phyloP scores from a whole-genome alignment of 306 rosid species.

The Pueraria montana region DNA sequence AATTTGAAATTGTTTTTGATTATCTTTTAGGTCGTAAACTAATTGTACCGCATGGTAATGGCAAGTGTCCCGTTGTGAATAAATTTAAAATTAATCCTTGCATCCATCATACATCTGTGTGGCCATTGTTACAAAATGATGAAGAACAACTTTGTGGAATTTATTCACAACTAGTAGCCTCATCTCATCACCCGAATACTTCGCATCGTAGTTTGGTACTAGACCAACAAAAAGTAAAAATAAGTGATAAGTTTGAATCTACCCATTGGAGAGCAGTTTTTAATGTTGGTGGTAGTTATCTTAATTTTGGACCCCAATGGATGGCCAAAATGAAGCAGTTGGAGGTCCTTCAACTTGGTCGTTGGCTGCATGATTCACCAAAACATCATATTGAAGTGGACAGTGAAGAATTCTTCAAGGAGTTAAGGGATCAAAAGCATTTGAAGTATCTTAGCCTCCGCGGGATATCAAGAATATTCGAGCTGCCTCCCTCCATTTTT shows the following conservation, averaged over 20 bases:
- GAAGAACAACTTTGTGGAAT: not conserved
- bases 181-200: not conserved
- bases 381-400: slow-evolving; percentile 31
- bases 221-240: not conserved
- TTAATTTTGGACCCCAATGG: not conserved
- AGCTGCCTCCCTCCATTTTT: not conserved
- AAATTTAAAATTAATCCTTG: too few species aligned
- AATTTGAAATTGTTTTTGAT: not conserved
- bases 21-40: not conserved
- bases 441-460: not conserved
- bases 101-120: too few species aligned
- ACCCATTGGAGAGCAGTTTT: slow-evolving; percentile 27
- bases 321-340: slow-evolving; percentile 1
- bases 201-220: not conserved
- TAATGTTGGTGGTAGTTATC: slow-evolving; percentile 37
- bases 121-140: not conserved
- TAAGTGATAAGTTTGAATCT: not conserved
- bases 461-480: not conserved
- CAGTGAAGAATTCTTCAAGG: not conserved
- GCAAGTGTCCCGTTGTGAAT: too few species aligned
- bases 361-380: slow-evolving; percentile 11
- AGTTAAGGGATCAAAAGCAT: not conserved
- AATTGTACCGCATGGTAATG: too few species aligned
- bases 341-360: slow-evolving; percentile 47
- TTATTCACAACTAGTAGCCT: not conserved